Base-by-base conservation (phyloP, 1,139 yeast genomes). In the Meyerozyma smithsonii region DNA sequence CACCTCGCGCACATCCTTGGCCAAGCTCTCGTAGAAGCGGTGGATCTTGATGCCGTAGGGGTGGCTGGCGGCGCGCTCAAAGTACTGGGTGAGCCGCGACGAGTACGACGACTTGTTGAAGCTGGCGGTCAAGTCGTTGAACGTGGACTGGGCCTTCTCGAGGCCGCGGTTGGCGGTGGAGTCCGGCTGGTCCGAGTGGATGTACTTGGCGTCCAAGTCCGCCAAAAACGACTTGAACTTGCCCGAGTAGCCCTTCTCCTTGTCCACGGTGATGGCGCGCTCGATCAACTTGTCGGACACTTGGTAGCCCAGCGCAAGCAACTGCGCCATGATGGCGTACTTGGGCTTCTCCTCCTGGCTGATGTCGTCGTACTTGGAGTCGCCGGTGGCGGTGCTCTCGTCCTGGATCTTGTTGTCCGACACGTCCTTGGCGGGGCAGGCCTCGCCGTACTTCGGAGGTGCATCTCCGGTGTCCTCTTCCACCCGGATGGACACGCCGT, bases 291-390 rank as follows among this genome's bases (percentile, higher is more conserved):
- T 64, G 57, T 85, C 94, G 38, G 84, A 73, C 33, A 85, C 59
- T 19, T 70, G 73, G 57, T 84, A 85, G 4, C 95, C 95, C 21
- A 78, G 77, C 24, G 89, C 74, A 47, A 85, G 69, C 51, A 83
- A 74, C 60, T 85, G 92, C 1, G 94, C 92, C 64, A 84, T 67
- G 43, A 85, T 79, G 19, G 88, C 80, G 45, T 81, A 65, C 55
- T 84, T 83, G 42, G 95, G 95, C 63, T 85, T 85, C 48, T 77
- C 79, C 54, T 85, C 95, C 59, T 85, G 95, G 3, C 71, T 64
- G 42, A 84, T 75, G 51, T 83, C 89, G 44, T 68, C 72, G 41
- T 64, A 64, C 16, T 52, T 50, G 11, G 47, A 50, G 42, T 63
- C 66, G 8, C 68, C 69, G 4, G 69, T 62, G 35, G 41, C 42